These are phyloP conservation scores for Penicillium sp. DNA, from an alignment of 2,329 filamentous ascomycete species.

Conservation along the genomic window DNA sequence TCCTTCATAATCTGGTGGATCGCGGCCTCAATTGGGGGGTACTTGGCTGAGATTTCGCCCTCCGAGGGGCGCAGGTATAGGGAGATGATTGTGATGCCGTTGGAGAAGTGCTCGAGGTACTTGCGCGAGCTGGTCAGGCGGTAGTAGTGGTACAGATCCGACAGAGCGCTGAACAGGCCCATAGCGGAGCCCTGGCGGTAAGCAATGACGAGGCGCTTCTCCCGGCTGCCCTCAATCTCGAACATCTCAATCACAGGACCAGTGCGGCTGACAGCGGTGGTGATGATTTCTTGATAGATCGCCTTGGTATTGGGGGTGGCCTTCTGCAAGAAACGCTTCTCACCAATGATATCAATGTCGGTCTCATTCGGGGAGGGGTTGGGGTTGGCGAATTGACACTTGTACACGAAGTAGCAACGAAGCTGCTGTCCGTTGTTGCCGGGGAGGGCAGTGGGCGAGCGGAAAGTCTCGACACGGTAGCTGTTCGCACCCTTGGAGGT, in stretches of 20 bases:
- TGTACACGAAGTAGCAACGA: slow-evolving; percentile 98
- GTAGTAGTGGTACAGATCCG: slow-evolving; percentile 98
- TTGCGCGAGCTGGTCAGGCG: slow-evolving; percentile 94
- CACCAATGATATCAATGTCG: slow-evolving; percentile 84
- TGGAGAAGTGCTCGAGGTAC: slow-evolving; percentile 98
- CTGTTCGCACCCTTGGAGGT: slow-evolving; percentile 67
- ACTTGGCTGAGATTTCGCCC: slow-evolving; percentile 54
- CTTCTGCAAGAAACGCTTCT: slow-evolving; percentile 92
- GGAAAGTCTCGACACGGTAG: slow-evolving; percentile 97
- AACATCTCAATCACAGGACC: slow-evolving; percentile 98
- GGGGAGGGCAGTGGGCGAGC: slow-evolving; percentile 79
- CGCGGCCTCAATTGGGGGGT: slow-evolving; percentile 85
- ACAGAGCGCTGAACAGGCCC: slow-evolving; percentile 91
- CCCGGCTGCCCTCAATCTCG: slow-evolving; percentile 84
- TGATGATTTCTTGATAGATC: slow-evolving; percentile 92
- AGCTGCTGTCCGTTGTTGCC: slow-evolving; percentile 75
- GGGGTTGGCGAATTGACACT: slow-evolving; percentile 82
- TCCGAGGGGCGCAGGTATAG: slow-evolving; percentile 81
- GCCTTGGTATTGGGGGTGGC: slow-evolving; percentile 93
- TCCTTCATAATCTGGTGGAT: slow-evolving; percentile 99
- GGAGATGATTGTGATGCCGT: slow-evolving; percentile 96
- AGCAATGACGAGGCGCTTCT: slow-evolving; percentile 92
- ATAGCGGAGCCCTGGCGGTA: slow-evolving; percentile 91
- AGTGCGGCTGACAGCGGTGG: slow-evolving; percentile 76
- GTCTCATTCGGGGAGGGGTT: slow-evolving; percentile 76